Evolutionary conservation across 148 eudicot genomes (phyloP).

Genomic region (Camellia sinensis): DNA sequence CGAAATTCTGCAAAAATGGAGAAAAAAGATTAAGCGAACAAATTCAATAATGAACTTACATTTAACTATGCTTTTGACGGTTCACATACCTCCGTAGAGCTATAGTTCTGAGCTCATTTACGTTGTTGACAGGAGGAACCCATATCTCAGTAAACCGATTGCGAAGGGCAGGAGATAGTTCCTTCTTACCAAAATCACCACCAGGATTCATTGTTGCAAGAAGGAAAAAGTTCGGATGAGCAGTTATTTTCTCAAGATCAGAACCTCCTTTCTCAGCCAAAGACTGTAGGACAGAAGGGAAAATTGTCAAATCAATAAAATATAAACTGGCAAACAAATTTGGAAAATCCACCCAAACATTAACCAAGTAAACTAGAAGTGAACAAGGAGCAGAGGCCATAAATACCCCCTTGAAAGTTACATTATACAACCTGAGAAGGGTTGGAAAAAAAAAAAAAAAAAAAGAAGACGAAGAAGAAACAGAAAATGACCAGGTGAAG

Average conservation of each 20-base stretch:
- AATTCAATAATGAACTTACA: slow-evolving; percentile 8
- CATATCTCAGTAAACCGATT: slow-evolving; percentile 98
- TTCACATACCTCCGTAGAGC: slow-evolving; percentile 56
- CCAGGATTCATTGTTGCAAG: slow-evolving; percentile 99
- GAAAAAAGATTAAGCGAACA: slow-evolving; percentile 3
- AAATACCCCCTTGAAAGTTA: not conserved
- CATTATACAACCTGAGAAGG: not conserved
- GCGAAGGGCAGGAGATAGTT: slow-evolving; percentile 96
- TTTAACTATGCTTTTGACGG: not conserved
- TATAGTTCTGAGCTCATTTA: slow-evolving; percentile 70
- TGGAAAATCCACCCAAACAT: not conserved
- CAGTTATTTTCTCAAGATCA: slow-evolving; percentile 65
- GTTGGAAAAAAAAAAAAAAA: not conserved
- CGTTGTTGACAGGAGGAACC: slow-evolving; percentile 81
- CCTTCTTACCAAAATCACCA: slow-evolving; percentile 97
- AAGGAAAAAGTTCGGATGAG: slow-evolving; percentile 79
- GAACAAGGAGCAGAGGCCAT: not conserved
- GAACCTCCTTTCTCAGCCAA: slow-evolving; percentile 98
- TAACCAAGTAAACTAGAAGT: not conserved
- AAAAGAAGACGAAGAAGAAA: not conserved
- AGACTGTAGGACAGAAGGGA: slow-evolving; percentile 39
- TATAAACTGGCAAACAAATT: not conserved
- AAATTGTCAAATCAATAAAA: not conserved
- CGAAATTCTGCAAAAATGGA: slow-evolving; percentile 49
- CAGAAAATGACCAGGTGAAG: not conserved